Evolutionary conservation across 73 alveolate genomes (phyloP).

Genomic region (Tetrahymena malaccensis): DNA sequence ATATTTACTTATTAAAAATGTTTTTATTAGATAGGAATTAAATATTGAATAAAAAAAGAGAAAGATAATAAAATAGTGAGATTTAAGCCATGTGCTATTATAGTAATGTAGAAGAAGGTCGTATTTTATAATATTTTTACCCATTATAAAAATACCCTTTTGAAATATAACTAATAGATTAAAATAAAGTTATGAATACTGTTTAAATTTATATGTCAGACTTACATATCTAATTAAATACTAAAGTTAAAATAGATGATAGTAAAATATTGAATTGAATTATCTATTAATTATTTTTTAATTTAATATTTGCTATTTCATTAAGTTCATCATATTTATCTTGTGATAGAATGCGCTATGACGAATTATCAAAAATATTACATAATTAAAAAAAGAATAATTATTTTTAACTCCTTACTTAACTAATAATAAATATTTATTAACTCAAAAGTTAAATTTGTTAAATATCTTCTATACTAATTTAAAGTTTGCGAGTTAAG

Average conservation of each 20-base stretch:
- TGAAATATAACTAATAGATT: too few species aligned
- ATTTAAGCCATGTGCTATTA: too few species aligned
- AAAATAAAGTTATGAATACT: too few species aligned
- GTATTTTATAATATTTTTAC: too few species aligned
- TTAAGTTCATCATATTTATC: not conserved
- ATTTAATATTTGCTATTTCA: not conserved
- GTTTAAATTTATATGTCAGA: not conserved
- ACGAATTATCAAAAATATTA: not conserved
- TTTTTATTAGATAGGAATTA: too few species aligned
- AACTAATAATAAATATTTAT: not conserved
- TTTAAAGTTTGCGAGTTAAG: too few species aligned
- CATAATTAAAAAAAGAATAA: not conserved
- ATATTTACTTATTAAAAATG: too few species aligned
- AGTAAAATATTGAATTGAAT: not conserved
- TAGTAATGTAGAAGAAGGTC: too few species aligned
- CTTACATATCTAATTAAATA: not conserved
- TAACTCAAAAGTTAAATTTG: not conserved
- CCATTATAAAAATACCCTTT: too few species aligned
- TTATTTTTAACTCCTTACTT: not conserved
- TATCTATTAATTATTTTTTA: too few species aligned
- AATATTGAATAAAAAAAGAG: too few species aligned
- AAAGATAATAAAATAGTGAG: too few species aligned
- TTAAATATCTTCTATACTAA: not conserved
- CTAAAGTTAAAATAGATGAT: not conserved
- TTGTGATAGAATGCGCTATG: not conserved